Base-by-base conservation (phyloP, 148 eudicot genomes). In the Beta vulgaris region DNA sequence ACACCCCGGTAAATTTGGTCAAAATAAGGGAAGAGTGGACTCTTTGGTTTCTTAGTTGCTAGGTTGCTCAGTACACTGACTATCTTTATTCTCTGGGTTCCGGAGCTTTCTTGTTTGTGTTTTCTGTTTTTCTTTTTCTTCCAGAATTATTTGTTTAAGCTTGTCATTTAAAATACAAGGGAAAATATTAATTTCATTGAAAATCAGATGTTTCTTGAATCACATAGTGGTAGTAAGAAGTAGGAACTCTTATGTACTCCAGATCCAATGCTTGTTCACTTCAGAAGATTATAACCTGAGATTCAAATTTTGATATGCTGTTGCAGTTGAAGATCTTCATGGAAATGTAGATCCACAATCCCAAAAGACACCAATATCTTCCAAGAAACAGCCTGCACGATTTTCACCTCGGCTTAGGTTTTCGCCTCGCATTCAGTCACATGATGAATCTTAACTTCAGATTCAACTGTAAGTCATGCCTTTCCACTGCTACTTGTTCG, bases 341-440 rank as follows among this genome's bases (percentile, higher is more conserved):
- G 26, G 11, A 3, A 25, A 65, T 64, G 70, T 35, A 44, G 77
- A 65, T 34, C 23, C 37, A 49, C 77, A 36, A 5, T 35, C 46
- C 40, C 51, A 51, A 34, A 75, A 75, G 60, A 75, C 64, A 61
- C 14, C 77, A 51, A 35, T 34, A 15, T 35, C 49, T 35, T 75
- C 46, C 32, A 75, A 65, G 61, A 64, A 75, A 15, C 77, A 36
- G 48, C 58, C 60, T 14, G 49, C 57, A 44, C 71, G 71, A 64
- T 51, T 3, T 19, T 75, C 77, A 19, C 71, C 77, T 64, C 61
- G 71, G 71, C 62, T 75, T 48, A 65, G 61, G n/a, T 61, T 32
- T 11, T 37, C 49, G 31, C 31, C 76, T 23, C 26, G 60, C 32
- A 75, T 35, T 64, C 36, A 29, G 15, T 63, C 49, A 51, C 34